Evolutionary conservation across 768 basidiomycete species (phyloP).

Genomic region (Termitomyces sp.): DNA sequence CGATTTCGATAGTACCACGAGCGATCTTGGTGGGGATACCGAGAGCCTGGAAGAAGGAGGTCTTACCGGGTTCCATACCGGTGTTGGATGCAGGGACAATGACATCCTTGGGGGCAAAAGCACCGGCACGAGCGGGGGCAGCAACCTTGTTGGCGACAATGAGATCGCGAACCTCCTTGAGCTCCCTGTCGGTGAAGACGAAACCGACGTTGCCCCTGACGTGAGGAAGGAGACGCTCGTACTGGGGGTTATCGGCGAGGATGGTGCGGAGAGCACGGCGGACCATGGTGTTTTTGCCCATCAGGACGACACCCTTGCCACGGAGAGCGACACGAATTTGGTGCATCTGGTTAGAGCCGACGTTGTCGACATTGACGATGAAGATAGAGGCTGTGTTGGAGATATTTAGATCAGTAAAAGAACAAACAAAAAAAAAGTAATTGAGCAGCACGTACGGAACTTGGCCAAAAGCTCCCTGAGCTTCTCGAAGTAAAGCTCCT

Average conservation of each 20-base stretch:
- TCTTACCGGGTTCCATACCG: constrained; percentile 99
- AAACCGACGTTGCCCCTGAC: constrained; percentile 98
- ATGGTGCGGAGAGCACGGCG: constrained; percentile 94
- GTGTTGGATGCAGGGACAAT: constrained; percentile 94
- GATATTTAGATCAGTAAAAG: neutral
- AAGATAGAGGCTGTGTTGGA: constrained; percentile 82
- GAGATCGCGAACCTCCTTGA: constrained; percentile 92
- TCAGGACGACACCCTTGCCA: constrained; percentile 93
- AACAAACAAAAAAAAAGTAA: neutral
- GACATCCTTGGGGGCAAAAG: constrained; percentile 90
- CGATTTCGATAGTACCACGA: constrained; percentile 99
- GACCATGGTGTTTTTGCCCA: constrained; percentile 99
- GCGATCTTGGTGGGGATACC: constrained; percentile 99
- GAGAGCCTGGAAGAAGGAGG: constrained; percentile 99
- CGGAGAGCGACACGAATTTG: constrained; percentile 95
- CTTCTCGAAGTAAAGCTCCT: constrained; percentile 89
- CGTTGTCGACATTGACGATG: constrained; percentile 99
- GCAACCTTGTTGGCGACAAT: constrained; percentile 97
- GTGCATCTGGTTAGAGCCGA: constrained; percentile 99
- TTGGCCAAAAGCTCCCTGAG: constrained; percentile 89
- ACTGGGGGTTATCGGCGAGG: constrained; percentile 86
- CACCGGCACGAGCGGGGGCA: constrained; percentile 98
- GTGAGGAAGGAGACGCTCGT: constrained; percentile 94
- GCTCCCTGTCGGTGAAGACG: constrained; percentile 90
- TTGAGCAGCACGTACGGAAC: constrained; percentile 62